Conservation (phyloP, 2,329 filamentous ascomycete genomes). For the Coleophoma crateriformis region DNA sequence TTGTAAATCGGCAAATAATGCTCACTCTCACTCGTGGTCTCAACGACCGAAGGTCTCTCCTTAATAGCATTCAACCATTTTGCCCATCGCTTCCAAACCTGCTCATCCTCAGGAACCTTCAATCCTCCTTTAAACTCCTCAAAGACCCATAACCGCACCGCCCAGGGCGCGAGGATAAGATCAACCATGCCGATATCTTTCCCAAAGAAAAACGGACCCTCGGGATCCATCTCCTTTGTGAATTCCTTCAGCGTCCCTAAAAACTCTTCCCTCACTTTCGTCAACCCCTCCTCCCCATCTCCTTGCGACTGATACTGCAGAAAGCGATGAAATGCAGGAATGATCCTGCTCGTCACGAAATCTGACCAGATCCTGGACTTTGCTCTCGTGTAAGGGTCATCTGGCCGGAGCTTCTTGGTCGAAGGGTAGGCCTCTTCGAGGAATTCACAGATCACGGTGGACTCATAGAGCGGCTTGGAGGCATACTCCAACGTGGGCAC, state of each 20-base stretch:
- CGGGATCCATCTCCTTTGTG: conserved; percentile 51
- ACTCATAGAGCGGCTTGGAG: conserved; percentile 64
- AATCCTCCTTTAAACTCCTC: conserved; percentile 66
- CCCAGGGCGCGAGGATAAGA: conserved; percentile 68
- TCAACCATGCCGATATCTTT: conserved; percentile 61
- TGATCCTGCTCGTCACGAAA: conserved; percentile 60
- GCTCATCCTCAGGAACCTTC: conserved; percentile 38
- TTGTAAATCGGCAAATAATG: conserved; percentile 65
- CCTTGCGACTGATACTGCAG: conserved; percentile 49
- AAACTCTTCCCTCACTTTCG: conserved; percentile 52
- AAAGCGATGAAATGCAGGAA: conserved; percentile 63
- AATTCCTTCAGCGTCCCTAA: conserved; percentile 54
- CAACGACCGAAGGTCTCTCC: conserved; percentile 54
- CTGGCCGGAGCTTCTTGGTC: conserved; percentile 45
- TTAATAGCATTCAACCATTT: conserved; percentile 57
- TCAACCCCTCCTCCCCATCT: conserved; percentile 33
- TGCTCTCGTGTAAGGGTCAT: conserved; percentile 58
- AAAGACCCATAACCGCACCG: conserved; percentile 65
- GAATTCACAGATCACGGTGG: conserved; percentile 68
- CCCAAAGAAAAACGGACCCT: conserved; percentile 65
- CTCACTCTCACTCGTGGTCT: conserved; percentile 63
- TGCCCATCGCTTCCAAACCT: conserved; percentile 45
- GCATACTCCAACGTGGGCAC: conserved; percentile 62
- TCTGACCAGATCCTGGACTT: conserved; percentile 68
- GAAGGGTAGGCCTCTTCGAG: conserved; percentile 64